These are phyloP conservation scores for Lactarius sp. DNA, from an alignment of 768 basidiomycete species.

Conservation along the genomic window DNA sequence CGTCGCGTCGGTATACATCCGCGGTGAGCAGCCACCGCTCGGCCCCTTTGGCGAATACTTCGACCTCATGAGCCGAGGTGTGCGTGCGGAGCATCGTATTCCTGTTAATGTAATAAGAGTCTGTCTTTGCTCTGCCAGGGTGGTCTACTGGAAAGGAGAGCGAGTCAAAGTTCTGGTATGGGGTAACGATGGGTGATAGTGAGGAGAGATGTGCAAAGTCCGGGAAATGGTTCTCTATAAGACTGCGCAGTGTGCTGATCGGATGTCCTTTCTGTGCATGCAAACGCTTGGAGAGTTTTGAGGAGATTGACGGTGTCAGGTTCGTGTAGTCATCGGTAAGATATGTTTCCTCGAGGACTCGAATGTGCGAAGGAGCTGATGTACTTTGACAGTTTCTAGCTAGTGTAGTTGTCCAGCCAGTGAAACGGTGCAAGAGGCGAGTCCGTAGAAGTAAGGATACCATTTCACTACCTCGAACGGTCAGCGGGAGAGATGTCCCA, in stretches of 20 bases:
- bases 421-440: background rate
- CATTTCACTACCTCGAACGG: background rate
- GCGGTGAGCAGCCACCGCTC: slow-evolving; percentile 89
- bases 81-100: slow-evolving; percentile 93
- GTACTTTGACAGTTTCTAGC: background rate
- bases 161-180: slow-evolving; percentile 92
- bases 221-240: slow-evolving; percentile 83
- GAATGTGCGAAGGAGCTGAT: slow-evolving; percentile 30
- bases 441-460: background rate
- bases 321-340: slow-evolving; percentile 79
- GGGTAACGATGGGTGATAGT: slow-evolving; percentile 84
- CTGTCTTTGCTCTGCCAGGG: slow-evolving; percentile 83
- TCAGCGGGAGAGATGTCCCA: background rate
- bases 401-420: background rate
- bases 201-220: slow-evolving; percentile 69
- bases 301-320: slow-evolving; percentile 76
- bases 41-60: slow-evolving; percentile 71
- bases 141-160: slow-evolving; percentile 92
- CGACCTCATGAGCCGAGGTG: slow-evolving; percentile 97
- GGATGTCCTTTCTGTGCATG: slow-evolving; percentile 80
- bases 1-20: slow-evolving; percentile 97
- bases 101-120: slow-evolving; percentile 94
- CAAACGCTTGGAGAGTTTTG: slow-evolving; percentile 71
- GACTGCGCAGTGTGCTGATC: slow-evolving; percentile 72
- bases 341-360: slow-evolving; percentile 63